Evolutionary conservation across 768 basidiomycete genomes (phyloP), one percentile per base, ranked within the genome.

Genomic region (Psilocybe cubensis): DNA sequence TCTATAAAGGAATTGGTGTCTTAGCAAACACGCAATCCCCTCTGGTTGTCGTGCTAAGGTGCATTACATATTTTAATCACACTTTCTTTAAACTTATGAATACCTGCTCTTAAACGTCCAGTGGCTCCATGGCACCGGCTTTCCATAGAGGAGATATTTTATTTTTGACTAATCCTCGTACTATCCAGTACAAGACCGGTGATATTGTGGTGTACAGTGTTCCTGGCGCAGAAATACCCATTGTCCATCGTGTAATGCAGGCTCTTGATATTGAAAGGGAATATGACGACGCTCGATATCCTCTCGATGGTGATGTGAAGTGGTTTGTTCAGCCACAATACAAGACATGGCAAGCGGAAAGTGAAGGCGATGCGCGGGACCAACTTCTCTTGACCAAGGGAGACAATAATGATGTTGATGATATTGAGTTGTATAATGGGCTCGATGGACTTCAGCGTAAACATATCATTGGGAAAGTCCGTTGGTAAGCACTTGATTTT

Each of bases 121-220:
- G 92, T 72, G 92, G 92, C 25, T 94, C 92, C 0, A 95, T 95
- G 93, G 93, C 95, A 72, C 93, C 93, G 1, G 92, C 92, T 2
- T 94, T 94, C 73, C 87, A 95, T 69, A 86, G 96, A 40, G 96
- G 96, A 8, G 96, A 98, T 74, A 85, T 97, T 29, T 82, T 97
- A 29, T 95, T 97, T 81, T 79, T 98, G 8, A 91, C 89, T 1
- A 96, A 97, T 70, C 91, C 91, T 0, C 83, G 0, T 74, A 79
- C 46, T 77, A 85, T 58, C 83, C 82, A 18, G n/a, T 95, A 96
- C 63, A 74, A 83, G 41, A 88, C 90, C 12, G 96, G 96, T 20
- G 96, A 98, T 69, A 97, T 97, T 61, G 95, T 94, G 0, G 96
- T 98, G 1, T 97, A 97, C 83, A 94, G 92, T 76, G 78, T 94